A percentile compares a stretch with the other conserved stretches of the same genome.
phyloP scores from a whole-genome alignment of 352 stramenopile species.

The Pythium scleroteichum region DNA sequence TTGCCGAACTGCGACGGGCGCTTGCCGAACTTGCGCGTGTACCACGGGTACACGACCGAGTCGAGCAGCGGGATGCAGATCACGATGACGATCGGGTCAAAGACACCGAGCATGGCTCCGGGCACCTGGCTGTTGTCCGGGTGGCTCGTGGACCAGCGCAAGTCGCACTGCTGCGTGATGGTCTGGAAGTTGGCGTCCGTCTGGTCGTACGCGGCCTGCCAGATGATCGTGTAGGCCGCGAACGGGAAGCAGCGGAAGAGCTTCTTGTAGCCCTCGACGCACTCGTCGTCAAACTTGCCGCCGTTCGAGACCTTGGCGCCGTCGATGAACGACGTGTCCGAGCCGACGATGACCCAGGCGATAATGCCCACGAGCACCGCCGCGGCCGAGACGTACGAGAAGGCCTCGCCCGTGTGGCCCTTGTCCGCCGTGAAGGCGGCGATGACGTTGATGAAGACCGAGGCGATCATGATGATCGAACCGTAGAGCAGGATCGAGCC shows the following conservation, averaged over 20 bases:
- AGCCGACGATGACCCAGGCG: constrained; percentile 49
- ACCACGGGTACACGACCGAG: constrained; percentile 33
- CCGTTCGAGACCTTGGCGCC: constrained; percentile 39
- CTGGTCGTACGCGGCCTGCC: constrained; percentile 66
- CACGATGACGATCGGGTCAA: constrained; percentile 38
- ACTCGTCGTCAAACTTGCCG: constrained; percentile 38
- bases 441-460: constrained; percentile 56
- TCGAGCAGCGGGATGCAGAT: constrained; percentile 39
- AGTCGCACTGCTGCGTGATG: constrained; percentile 68
- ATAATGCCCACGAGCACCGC: constrained; percentile 38
- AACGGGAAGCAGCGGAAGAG: constrained; percentile 60
- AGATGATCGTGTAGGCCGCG: constrained; percentile 61
- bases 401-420: constrained; percentile 36
- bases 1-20: constrained; percentile 36
- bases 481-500: constrained; percentile 41
- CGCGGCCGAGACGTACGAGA: constrained; percentile 51
- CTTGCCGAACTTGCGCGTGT: constrained; percentile 32
- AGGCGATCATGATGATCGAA: constrained; percentile 38
- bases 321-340: constrained; percentile 50
- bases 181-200: constrained; percentile 66
- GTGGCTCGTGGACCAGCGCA: constrained; percentile 40
- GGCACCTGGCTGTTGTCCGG: constrained; percentile 46
- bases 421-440: constrained; percentile 49
- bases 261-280: constrained; percentile 54
- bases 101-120: constrained; percentile 47